A percentile compares a stretch with the other conserved stretches of the same genome.
Evolutionary conservation across 768 basidiomycete genomes (phyloP).

Genomic region (Multifurca ochricompacta): DNA sequence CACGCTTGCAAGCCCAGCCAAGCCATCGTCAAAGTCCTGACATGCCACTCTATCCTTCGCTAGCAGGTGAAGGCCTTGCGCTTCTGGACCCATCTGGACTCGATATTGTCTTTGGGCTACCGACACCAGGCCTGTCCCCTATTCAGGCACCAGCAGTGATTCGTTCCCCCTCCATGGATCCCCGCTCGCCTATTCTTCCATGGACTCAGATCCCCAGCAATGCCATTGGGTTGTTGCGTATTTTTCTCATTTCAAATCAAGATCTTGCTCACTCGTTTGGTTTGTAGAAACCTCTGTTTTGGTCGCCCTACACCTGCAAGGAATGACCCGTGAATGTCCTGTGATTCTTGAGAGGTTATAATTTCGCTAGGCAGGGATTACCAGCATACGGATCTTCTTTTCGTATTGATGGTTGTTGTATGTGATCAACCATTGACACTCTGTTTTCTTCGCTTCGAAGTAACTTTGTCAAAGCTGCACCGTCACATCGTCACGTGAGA

Average conservation of each 20-base stretch:
- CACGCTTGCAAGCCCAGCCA: conserved; percentile 7
- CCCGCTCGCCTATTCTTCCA: conserved; percentile 3
- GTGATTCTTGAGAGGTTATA: background rate
- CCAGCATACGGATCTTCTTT: background rate
- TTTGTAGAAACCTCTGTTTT: background rate
- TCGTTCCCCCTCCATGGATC: conserved; percentile 2
- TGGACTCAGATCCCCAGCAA: background rate
- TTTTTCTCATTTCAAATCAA: background rate
- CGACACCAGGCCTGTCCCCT: background rate
- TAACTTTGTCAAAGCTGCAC: too few relatives aligned
- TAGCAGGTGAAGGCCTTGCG: background rate
- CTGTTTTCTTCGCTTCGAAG: too few relatives aligned
- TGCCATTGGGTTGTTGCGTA: background rate
- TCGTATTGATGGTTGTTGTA: background rate
- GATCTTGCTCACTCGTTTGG: background rate
- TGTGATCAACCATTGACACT: background rate
- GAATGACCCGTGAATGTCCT: background rate
- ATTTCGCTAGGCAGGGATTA: background rate
- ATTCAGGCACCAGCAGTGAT: background rate
- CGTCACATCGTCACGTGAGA: background rate
- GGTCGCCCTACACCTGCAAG: conserved; percentile 5
- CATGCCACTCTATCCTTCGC: conserved; percentile 2
- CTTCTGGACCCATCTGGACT: background rate
- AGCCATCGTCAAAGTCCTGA: background rate
- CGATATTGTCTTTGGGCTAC: background rate